Evolutionary conservation across 2,329 filamentous ascomycete genomes (phyloP).

Genomic region (Alternaria arbusti): DNA sequence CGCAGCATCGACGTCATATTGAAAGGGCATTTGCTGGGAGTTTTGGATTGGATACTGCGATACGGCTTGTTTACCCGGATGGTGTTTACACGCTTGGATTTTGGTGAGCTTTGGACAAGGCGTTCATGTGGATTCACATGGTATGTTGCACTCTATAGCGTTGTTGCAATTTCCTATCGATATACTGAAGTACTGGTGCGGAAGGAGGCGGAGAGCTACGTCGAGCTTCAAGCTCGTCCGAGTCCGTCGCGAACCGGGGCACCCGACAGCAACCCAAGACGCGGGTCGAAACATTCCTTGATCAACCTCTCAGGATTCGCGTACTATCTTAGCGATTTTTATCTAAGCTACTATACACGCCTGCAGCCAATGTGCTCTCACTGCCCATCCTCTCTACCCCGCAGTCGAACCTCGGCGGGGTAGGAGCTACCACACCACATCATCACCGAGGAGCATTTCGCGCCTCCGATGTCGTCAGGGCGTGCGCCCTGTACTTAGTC

Average conservation of each 20-base stretch:
- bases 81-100: constrained; percentile 10
- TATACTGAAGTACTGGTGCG: background rate
- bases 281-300: background rate
- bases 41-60: constrained; percentile 16
- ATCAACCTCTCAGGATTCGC: background rate
- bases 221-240: background rate
- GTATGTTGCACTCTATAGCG: constrained; percentile 3
- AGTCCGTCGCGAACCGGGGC: background rate
- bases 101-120: constrained; percentile 5
- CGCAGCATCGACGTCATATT: constrained; percentile 1
- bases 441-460: constrained; percentile 17
- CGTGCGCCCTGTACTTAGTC: constrained; percentile 18
- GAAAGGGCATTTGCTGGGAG: constrained; percentile 34
- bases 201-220: constrained; percentile 4
- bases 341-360: background rate
- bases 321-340: background rate
- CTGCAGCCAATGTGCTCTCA: constrained; percentile 14
- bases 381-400: constrained; percentile 21
- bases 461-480: constrained; percentile 17
- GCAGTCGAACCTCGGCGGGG: constrained; percentile 36
- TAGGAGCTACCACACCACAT: constrained; percentile 10
- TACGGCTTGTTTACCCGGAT: background rate
- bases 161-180: background rate
- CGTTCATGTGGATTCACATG: constrained; percentile 2
- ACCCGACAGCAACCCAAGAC: background rate